Evolutionary conservation across 2,329 filamentous ascomycete species (phyloP).

Genomic region (Colletotrichum brevisporum): DNA sequence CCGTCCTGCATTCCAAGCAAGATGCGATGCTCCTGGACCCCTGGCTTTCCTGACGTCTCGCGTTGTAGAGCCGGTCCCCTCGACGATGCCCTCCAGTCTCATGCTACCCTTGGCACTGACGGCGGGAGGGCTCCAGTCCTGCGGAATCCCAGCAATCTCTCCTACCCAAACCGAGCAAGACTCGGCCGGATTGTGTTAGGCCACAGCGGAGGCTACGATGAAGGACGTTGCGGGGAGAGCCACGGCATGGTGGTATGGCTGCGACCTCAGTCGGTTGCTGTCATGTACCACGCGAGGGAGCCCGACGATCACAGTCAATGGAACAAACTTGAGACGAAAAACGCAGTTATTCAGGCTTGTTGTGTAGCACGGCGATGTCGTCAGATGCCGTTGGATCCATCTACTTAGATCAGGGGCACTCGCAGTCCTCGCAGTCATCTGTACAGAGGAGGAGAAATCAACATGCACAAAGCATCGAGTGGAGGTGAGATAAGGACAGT

Average conservation of each 20-base stretch:
- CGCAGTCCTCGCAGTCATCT: neutral
- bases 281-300: constrained; percentile 12
- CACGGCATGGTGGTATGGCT: neutral
- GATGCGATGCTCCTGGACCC: constrained; percentile 17
- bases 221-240: constrained; percentile 3
- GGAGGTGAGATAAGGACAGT: neutral
- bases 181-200: constrained; percentile 5
- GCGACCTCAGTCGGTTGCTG: constrained; percentile 2
- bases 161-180: constrained; percentile 4
- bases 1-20: constrained; percentile 6
- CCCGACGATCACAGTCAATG: constrained; percentile 7
- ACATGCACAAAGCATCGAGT: neutral
- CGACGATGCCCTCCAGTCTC: constrained; percentile 14
- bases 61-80: neutral
- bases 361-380: constrained; percentile 22
- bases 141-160: constrained; percentile 22
- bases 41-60: constrained; percentile 1
- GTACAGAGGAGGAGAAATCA: neutral
- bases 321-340: constrained; percentile 5
- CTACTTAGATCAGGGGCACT: constrained; percentile 5
- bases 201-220: constrained; percentile 3
- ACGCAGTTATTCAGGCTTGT: neutral
- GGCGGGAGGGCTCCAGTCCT: constrained; percentile 11
- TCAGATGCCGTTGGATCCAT: constrained; percentile 8
- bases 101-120: constrained; percentile 4